A percentile compares a stretch with the other conserved stretches of the same genome.
These are phyloP conservation scores for Hericium rajendrae DNA, from an alignment of 768 basidiomycete genomes.

Conservation along the genomic window DNA sequence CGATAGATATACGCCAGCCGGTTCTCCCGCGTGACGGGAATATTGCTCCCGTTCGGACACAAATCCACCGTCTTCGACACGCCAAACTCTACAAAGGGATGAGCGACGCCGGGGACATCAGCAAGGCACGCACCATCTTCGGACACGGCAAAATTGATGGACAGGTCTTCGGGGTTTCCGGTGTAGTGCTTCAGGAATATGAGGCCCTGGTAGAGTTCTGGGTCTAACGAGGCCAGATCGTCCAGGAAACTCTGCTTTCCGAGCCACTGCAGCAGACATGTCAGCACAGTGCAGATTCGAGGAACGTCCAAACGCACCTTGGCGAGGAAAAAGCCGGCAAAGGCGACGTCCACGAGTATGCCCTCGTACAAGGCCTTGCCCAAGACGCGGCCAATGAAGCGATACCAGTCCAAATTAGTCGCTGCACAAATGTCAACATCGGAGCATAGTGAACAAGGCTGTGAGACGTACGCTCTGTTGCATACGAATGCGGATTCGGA, in stretches of 20 bases:
- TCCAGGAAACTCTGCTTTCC: slow-evolving; percentile 88
- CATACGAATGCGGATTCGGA: slow-evolving; percentile 88
- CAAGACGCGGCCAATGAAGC: slow-evolving; percentile 86
- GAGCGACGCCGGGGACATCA: not conserved
- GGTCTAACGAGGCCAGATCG: slow-evolving; percentile 85
- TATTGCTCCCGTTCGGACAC: slow-evolving; percentile 70
- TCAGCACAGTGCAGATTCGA: not conserved
- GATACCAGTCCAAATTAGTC: slow-evolving; percentile 88
- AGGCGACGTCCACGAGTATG: slow-evolving; percentile 88
- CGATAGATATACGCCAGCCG: slow-evolving; percentile 83
- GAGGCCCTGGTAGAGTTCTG: slow-evolving; percentile 85
- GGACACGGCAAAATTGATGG: slow-evolving; percentile 82
- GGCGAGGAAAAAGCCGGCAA: slow-evolving; percentile 90
- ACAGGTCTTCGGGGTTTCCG: slow-evolving; percentile 78
- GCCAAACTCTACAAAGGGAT: slow-evolving; percentile 61
- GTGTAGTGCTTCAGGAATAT: slow-evolving; percentile 89
- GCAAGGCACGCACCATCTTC: slow-evolving; percentile 54
- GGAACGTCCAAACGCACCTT: slow-evolving; percentile 39
- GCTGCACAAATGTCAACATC: too few species aligned
- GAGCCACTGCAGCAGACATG: slow-evolving; percentile 56
- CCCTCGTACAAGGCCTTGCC: slow-evolving; percentile 97
- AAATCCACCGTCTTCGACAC: slow-evolving; percentile 67
- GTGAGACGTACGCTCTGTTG: slow-evolving; percentile 63
- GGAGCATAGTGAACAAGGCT: too few species aligned
- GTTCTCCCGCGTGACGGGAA: slow-evolving; percentile 84